Base-by-base conservation (phyloP, 345 rosid species). In the Passiflora organensis region DNA sequence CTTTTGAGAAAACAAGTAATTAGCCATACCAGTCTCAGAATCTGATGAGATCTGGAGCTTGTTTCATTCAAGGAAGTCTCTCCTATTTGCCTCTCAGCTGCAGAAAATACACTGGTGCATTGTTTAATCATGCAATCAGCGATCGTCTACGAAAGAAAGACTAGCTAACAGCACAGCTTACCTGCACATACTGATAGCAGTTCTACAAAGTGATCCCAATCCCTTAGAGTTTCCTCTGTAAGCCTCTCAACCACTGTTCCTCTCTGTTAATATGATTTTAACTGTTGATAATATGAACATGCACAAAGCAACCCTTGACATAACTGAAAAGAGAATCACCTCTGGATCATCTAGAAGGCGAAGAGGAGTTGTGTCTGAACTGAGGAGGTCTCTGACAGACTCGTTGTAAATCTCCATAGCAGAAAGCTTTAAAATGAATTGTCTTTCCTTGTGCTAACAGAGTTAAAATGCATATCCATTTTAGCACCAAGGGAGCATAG, bases 41-140 rank as follows among this genome's bases (percentile, higher is more conserved):
- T 93, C 85, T 93, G 94, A 78, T 93, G 99, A 51, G 99, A 93
- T 72, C 96, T 84, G 58, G 96, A 93, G 76, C 99, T 93, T 67
- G 82, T 71, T 67, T 89, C 91, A 43, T 93, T 93, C 64, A 93
- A 72, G 74, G 87, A 78, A 64, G 99, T 93, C 78, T 84, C 99
- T 51, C 95, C 95, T 46, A 89, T 82, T 56, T 93, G 95, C 55
- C 99, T 80, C 76, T 93, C 95, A 68, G 95, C 97, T 93, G 84
- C 77, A 60, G n/a, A 61, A 69, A 58, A 54, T 61, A 55, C 48
- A 54, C 21, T 39, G 32, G 39, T 23, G 24, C 48, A 59, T 63
- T 38, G 48, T 41, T 65, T n/a, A 56, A 69, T 24, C 23, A 54
- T 53, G 56, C 56, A 66, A 42, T 64, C 44, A 64, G 17, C 10